phyloP scores from a whole-genome alignment of 1,139 yeast genomes.

The Sugiyamaella grinbergsii region DNA sequence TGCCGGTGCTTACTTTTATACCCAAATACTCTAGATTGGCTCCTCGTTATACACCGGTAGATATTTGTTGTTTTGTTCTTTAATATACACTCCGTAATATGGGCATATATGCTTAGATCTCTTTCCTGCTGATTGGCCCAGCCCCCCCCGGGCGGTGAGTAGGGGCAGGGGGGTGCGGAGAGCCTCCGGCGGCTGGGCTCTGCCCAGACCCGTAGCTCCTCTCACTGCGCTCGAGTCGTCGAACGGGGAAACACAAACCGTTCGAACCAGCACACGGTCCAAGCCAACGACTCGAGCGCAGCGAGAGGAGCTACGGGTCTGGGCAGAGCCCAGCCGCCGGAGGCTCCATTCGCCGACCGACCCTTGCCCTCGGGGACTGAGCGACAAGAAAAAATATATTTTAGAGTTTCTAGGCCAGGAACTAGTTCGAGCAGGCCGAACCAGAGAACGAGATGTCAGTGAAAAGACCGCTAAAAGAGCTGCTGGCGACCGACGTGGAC shows the following conservation, averaged over 20 bases:
- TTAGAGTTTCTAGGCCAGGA: neutral
- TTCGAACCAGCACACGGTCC: neutral
- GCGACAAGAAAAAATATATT: neutral
- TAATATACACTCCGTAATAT: neutral
- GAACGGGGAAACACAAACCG: neutral
- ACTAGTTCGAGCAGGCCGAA: neutral
- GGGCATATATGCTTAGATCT: conserved; percentile 4
- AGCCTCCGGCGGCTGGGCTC: no score
- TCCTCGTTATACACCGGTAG: neutral
- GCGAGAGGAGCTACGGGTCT: conserved; percentile 5
- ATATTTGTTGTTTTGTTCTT: neutral
- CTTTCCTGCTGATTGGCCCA: neutral
- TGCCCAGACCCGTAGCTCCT: conserved; percentile 1
- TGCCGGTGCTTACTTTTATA: conserved; percentile 56
- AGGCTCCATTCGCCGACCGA: neutral
- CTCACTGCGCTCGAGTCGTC: neutral
- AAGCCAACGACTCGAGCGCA: neutral
- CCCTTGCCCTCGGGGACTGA: conserved; percentile 12
- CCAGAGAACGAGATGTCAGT: conserved; percentile 19
- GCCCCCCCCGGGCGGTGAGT: neutral
- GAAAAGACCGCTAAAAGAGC: conserved; percentile 38
- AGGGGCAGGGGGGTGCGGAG: neutral
- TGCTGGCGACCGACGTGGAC: conserved; percentile 36
- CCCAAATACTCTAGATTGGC: conserved; percentile 37
- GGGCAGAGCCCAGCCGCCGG: conserved; percentile 10